Base-by-base conservation (phyloP, 352 stramenopile species). In the Lagenidium sp. region DNA sequence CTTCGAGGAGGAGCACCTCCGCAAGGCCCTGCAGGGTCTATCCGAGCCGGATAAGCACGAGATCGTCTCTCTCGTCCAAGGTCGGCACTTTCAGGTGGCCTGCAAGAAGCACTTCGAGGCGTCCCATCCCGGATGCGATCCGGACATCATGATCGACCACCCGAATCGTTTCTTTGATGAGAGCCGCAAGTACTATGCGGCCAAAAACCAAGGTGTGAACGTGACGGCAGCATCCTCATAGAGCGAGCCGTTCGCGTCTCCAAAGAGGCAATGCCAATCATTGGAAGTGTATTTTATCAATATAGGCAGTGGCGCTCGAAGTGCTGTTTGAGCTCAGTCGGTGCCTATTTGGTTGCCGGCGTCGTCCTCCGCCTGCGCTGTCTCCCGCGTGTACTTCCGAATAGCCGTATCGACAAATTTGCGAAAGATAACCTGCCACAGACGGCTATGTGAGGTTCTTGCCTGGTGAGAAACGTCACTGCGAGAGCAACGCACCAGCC, bases 111-210 rank as follows among this genome's bases (percentile, higher is more conserved):
- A 99, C 64, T 99, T 99, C 65, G 93, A 99, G 64, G 83, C 85
- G 19, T 87, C 78, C 16, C 95, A 99, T 65, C 70, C 82, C 0
- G 67, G 83, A 5, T 72, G 56, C 19, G 73, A 90, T 35, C 59
- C 68, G 11, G 88, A 96, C 45, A 82, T 95, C 26, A 94, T 99
- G 43, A 94, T 97, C 30, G 98, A 98, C 67, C 97, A 99, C 72
- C 97, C 97, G 13, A 99, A 99, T 63, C 90, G 86, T 28, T 99
- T 92, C 82, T 98, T 98, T 50, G 84, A 97, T 42, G 91, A 97
- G 24, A 97, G 82, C 59, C 84, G 94, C 44, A 87, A 94, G 41
- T 98, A 97, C 57, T 83, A 96, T 50, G 85, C 77, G 6, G 64
- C 71, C 34, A 96, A 92, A 63, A 84, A 75, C 35, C 78, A 78